Percentiles rank a stretch among this genome's conserved stretches.
Conservation (phyloP, 768 basidiomycete genomes). For the Tephrocybe rancida region DNA sequence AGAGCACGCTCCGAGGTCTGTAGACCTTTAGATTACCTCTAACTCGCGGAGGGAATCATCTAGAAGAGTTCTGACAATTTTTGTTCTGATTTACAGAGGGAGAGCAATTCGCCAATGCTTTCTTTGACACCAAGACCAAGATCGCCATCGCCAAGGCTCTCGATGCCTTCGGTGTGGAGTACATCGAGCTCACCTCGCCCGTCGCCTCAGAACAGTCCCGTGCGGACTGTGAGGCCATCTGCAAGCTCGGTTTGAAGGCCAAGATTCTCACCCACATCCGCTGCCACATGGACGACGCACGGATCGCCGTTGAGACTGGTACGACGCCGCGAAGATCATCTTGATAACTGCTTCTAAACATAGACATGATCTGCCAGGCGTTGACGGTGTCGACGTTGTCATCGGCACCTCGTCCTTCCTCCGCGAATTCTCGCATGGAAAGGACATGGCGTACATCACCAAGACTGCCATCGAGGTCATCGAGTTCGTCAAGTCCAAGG, state of each 20-base stretch:
- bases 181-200: constrained; percentile 98
- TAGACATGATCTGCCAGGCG: constrained; percentile 53
- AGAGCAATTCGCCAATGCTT: constrained; percentile 99
- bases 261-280: constrained; percentile 99
- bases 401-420: constrained; percentile 99
- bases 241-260: constrained; percentile 94
- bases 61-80: constrained; percentile 9
- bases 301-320: constrained; percentile 98
- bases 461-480: constrained; percentile 99
- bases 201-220: constrained; percentile 96
- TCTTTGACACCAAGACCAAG: constrained; percentile 99
- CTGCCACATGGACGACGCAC: constrained; percentile 99
- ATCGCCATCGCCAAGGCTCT: constrained; percentile 98
- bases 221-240: constrained; percentile 95
- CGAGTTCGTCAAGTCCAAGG: constrained; percentile 99
- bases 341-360: constrained; percentile 2
- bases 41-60: neutral
- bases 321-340: constrained; percentile 19
- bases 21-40: constrained; percentile 12
- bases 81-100: constrained; percentile 65
- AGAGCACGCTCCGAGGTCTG: constrained; percentile 92
- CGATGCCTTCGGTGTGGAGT: constrained; percentile 99
- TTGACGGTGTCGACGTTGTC: constrained; percentile 98
- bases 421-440: constrained; percentile 99
- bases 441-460: constrained; percentile 99